These are phyloP conservation scores for Acephala macrosclerotiorum DNA, from an alignment of 2,329 filamentous ascomycete genomes.

Conservation along the genomic window DNA sequence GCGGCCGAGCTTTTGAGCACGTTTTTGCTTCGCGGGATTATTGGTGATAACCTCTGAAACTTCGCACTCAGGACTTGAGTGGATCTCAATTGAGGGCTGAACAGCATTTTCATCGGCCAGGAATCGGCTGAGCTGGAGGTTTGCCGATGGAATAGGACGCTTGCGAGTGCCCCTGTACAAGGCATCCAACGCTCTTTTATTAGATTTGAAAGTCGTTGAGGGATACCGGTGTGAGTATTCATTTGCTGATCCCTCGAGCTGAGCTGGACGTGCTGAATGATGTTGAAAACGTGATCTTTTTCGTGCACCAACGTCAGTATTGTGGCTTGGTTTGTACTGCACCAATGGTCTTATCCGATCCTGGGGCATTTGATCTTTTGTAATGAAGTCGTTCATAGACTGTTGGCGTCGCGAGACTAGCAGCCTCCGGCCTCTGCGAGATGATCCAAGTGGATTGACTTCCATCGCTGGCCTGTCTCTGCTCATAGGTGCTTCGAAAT, in stretches of 20 bases:
- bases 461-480: not conserved
- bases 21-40: not conserved
- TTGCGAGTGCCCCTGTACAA: conserved; percentile 55
- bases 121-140: conserved; percentile 49
- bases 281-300: conserved; percentile 33
- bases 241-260: conserved; percentile 58
- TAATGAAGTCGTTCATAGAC: conserved; percentile 45
- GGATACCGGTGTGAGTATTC: conserved; percentile 44
- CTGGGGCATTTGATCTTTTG: conserved; percentile 21
- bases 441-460: not conserved
- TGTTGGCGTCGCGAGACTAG: conserved; percentile 35
- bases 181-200: conserved; percentile 62
- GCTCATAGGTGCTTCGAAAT: conserved; percentile 16
- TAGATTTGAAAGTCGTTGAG: conserved; percentile 53
- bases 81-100: conserved; percentile 24
- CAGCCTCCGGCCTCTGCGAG: conserved; percentile 27
- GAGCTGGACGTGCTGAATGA: conserved; percentile 54
- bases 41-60: not conserved
- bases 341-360: not conserved
- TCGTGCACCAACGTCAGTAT: not conserved
- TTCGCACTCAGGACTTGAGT: not conserved
- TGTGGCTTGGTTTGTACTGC: not conserved
- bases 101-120: conserved; percentile 39
- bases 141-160: conserved; percentile 36
- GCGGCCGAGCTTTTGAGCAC: conserved; percentile 17